Percentiles rank a stretch among this genome's conserved stretches.
phyloP scores from a whole-genome alignment of 257 asterid genomes.

The Nicotiana attenuata region DNA sequence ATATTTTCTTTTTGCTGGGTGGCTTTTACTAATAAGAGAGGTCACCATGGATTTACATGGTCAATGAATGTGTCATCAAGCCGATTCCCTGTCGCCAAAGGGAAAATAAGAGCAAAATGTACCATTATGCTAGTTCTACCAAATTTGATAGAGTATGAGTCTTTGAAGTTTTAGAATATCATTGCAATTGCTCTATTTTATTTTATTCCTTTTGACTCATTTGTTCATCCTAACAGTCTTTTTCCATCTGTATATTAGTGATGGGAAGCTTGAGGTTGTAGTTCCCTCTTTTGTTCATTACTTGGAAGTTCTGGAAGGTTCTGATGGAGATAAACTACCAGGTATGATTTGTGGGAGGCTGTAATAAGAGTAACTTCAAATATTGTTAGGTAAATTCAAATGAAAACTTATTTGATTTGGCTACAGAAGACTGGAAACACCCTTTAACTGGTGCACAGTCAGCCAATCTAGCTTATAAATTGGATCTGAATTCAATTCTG shows the following conservation, averaged over 20 bases:
- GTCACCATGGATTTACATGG: neutral
- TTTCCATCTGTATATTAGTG: conserved; percentile 39
- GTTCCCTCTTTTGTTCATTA: conserved; percentile 98
- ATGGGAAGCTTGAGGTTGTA: conserved; percentile 93
- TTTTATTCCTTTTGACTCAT: neutral
- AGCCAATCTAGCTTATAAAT: conserved; percentile 1
- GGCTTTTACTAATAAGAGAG: neutral
- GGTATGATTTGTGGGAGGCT: conserved; percentile 35
- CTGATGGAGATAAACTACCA: conserved; percentile 99
- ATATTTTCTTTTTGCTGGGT: neutral
- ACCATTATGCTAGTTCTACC: neutral
- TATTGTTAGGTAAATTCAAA: neutral
- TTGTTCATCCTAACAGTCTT: conserved; percentile 1
- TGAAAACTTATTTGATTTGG: conserved; percentile 2
- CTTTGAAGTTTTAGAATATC: neutral
- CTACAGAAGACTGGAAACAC: neutral
- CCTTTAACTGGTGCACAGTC: neutral
- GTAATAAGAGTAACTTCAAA: neutral
- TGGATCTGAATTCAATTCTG: neutral
- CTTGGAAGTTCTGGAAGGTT: conserved; percentile 97
- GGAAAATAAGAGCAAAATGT: neutral
- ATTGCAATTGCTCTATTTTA: neutral
- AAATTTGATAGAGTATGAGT: neutral
- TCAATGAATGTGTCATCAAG: conserved; percentile 4
- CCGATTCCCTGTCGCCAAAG: neutral